These are phyloP conservation scores for Kuraishia borneana DNA, from an alignment of 805 yeast genomes.

Conservation along the genomic window DNA sequence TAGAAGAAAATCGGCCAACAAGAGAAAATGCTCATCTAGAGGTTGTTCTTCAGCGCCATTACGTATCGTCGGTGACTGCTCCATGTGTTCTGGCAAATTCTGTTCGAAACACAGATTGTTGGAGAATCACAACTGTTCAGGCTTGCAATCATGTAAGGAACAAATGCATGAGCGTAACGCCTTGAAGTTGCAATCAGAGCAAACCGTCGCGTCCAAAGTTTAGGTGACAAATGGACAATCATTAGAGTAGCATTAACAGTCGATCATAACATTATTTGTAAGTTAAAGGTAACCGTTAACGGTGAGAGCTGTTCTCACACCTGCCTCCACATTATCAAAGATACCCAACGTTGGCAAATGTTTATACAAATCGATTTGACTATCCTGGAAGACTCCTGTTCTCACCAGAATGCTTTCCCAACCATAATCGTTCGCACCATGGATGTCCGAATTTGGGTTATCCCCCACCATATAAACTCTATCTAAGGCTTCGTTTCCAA, in stretches of 20 bases:
- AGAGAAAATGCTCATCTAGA: conserved; percentile 13
- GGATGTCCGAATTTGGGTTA: conserved; percentile 87
- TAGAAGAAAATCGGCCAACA: conserved; percentile 25
- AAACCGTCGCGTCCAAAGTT: conserved; percentile 68
- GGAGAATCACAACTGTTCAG: conserved; percentile 76
- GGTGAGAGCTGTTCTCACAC: conserved; percentile 22
- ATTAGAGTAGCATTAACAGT: background rate
- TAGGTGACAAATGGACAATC: conserved; percentile 13
- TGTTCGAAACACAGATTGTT: conserved; percentile 80
- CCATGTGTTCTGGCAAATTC: conserved; percentile 72
- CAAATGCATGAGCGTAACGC: conserved; percentile 79
- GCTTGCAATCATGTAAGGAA: conserved; percentile 72
- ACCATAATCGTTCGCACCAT: conserved; percentile 79
- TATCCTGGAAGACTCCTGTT: conserved; percentile 78
- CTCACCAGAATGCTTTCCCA: conserved; percentile 81
- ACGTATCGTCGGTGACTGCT: conserved; percentile 71
- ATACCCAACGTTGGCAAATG: conserved; percentile 40
- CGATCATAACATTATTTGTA: background rate
- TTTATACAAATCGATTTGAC: conserved; percentile 23
- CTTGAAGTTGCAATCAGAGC: conserved; percentile 69
- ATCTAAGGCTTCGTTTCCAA: conserved; percentile 21
- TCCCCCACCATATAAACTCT: conserved; percentile 94
- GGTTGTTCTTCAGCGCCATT: conserved; percentile 51
- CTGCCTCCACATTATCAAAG: conserved; percentile 34
- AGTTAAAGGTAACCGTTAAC: background rate